Evolutionary conservation across 1,139 yeast species (phyloP).

Genomic region (Debaryomyces fabryi): DNA sequence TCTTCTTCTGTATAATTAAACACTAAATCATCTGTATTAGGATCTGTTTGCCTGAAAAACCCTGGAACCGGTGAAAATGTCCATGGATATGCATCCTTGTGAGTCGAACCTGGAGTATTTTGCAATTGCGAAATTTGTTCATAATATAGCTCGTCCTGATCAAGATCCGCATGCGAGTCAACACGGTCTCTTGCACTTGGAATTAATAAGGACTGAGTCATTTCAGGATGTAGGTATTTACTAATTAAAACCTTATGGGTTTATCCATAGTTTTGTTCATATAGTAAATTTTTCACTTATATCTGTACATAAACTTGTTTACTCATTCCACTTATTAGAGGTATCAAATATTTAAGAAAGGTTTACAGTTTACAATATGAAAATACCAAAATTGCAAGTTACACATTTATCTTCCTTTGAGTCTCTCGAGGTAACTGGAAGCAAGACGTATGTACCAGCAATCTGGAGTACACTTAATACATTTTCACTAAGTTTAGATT

Average conservation of each 20-base stretch:
- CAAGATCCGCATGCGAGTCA: conserved; percentile 42
- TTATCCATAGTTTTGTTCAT: too few species aligned
- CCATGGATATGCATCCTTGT: conserved; percentile 34
- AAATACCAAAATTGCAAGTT: conserved; percentile 2
- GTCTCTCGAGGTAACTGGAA: conserved; percentile 3
- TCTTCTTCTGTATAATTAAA: conserved; percentile 51
- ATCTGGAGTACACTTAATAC: neutral
- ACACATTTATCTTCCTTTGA: neutral
- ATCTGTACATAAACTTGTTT: neutral
- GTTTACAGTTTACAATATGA: conserved; percentile 4
- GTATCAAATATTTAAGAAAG: neutral
- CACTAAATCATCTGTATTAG: conserved; percentile 45
- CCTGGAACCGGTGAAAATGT: conserved; percentile 48
- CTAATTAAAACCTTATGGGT: neutral
- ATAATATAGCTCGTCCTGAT: conserved; percentile 31
- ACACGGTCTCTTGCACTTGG: conserved; percentile 34
- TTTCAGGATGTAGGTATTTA: too few species aligned
- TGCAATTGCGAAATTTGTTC: conserved; percentile 13
- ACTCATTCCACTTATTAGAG: conserved; percentile 1
- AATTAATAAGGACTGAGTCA: conserved; percentile 27
- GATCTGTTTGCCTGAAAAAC: conserved; percentile 53
- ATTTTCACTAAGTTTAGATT: neutral
- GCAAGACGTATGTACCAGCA: neutral
- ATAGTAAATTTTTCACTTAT: neutral
- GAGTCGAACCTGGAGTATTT: conserved; percentile 15